Base-by-base conservation (phyloP, 805 yeast species). In the Scheffersomyces lignosus region DNA sequence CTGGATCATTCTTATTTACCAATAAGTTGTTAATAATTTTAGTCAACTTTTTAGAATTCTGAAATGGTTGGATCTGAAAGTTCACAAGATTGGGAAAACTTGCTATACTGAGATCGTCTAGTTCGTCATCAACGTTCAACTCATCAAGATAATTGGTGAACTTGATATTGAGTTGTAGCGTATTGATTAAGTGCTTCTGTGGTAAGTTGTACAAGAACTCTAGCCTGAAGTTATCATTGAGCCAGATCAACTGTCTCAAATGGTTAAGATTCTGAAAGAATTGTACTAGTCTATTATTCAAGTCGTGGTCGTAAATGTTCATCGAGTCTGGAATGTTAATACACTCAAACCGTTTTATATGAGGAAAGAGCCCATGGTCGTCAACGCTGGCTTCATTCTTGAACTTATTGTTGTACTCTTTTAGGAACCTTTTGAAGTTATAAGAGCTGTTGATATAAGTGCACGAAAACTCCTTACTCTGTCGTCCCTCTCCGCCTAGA, bases 301-400 rank as follows among this genome's bases (percentile, higher is more conserved):
- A 49, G 4, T 58, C 59, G 18, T 51, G 42, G 32, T 70, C 71
- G 38, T 58, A 56, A 0, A 62, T 52, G 28, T 64, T 62, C 18
- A 70, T 57, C 16, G 72, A 66, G 41, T 71, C 74, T 0, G 78
- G 78, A 4, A 74, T 44, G 16, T 53, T 50, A 2, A 64, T 48
- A 33, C 70, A 58, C 31, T 56, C 62, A 15, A 74, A 44, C 12
- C 48, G 43, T 28, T 47, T 46, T 3, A 66, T 51, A 7, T 18
- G 32, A 20, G 24, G 27, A 37, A 41, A 18, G 28, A 25, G 27
- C 25, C 34, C n/a, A n/a, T n/a, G n/a, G n/a, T n/a, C n/a, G 9
- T 20, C 24, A 4, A 5, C 17, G 15, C 3, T 20, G 18, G 8
- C 12, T 22, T 14, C 15, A 6, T 15, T 16, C 27, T 23, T 34